A percentile compares a stretch with the other conserved stretches of the same genome.
phyloP scores from a whole-genome alignment of 345 rosid species.

The Cardamine chenopodiifolia region DNA sequence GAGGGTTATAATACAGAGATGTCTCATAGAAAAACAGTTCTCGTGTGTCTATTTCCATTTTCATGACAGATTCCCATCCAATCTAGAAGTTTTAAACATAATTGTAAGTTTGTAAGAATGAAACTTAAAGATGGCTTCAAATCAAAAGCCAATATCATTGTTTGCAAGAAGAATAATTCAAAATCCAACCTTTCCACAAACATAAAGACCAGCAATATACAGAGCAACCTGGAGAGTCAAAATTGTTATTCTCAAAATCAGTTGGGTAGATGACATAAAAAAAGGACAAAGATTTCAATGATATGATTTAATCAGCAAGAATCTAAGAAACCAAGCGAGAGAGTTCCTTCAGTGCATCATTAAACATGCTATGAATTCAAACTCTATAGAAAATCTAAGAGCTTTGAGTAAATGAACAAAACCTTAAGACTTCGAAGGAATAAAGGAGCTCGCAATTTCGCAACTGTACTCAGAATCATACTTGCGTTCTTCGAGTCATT shows the following conservation, averaged over 20 bases:
- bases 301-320: not conserved
- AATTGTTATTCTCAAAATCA: slow-evolving; percentile 29
- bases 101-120: not conserved
- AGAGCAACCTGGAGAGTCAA: slow-evolving; percentile 70
- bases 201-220: slow-evolving; percentile 69
- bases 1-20: slow-evolving; percentile 94
- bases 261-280: not conserved
- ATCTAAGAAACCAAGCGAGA: slow-evolving; percentile 4
- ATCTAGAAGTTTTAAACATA: slow-evolving; percentile 53
- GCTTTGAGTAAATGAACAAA: slow-evolving; percentile 17
- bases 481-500: slow-evolving; percentile 53
- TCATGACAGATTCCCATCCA: slow-evolving; percentile 96
- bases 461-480: slow-evolving; percentile 51
- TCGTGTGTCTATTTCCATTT: slow-evolving; percentile 79
- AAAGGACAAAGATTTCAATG: not conserved
- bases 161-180: not conserved
- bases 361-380: slow-evolving; percentile 5
- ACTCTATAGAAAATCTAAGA: not conserved
- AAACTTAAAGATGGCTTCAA: slow-evolving; percentile 7
- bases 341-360: slow-evolving; percentile 6
- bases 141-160: slow-evolving; percentile 5
- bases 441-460: slow-evolving; percentile 68
- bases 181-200: slow-evolving; percentile 82
- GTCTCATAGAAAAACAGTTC: slow-evolving; percentile 92
- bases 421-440: slow-evolving; percentile 89